Percentiles rank a stretch among this genome's conserved stretches.
Evolutionary conservation across 108 stramenopile species (phyloP).

Genomic region (Pseudonitzschia pungens): DNA sequence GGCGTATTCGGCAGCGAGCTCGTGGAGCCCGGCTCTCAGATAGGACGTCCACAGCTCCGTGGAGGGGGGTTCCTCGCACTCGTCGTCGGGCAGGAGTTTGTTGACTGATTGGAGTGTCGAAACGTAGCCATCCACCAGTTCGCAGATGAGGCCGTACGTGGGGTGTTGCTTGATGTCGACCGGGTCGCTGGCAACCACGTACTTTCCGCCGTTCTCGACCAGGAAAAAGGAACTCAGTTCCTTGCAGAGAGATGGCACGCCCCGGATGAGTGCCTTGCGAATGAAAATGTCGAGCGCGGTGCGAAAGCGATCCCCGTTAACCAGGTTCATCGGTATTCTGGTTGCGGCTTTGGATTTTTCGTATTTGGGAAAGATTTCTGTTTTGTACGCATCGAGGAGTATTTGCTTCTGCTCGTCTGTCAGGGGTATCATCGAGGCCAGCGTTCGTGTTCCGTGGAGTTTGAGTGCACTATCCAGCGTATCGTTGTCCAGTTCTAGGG

Average conservation of each 20-base stretch:
- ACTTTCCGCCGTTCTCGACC: conserved; percentile 35
- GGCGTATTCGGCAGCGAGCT: conserved; percentile 72
- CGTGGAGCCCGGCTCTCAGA: conserved; percentile 79
- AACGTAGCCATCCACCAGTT: conserved; percentile 71
- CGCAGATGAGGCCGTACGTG: conserved; percentile 51
- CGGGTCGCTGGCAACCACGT: conserved; percentile 62
- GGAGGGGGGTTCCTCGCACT: conserved; percentile 60
- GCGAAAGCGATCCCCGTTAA: conserved; percentile 59
- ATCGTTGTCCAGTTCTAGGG: conserved; percentile 55
- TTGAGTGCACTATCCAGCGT: conserved; percentile 46
- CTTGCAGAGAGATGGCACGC: conserved; percentile 84
- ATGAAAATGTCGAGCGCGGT: conserved; percentile 64
- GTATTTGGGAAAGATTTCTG: conserved; percentile 43
- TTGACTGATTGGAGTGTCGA: conserved; percentile 41
- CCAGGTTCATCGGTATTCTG: conserved; percentile 71
- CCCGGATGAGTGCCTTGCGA: conserved; percentile 71
- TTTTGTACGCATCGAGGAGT: conserved; percentile 65
- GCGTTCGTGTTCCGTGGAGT: conserved; percentile 62
- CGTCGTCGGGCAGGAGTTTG: conserved; percentile 50
- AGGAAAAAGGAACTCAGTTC: conserved; percentile 80
- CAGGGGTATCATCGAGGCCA: conserved; percentile 59
- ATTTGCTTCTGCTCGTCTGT: conserved; percentile 51
- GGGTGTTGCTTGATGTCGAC: conserved; percentile 66
- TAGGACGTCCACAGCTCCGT: conserved; percentile 86
- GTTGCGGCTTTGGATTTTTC: conserved; percentile 55